Conservation (phyloP, 495 filamentous ascomycete species). For the Peziza echinospora region DNA sequence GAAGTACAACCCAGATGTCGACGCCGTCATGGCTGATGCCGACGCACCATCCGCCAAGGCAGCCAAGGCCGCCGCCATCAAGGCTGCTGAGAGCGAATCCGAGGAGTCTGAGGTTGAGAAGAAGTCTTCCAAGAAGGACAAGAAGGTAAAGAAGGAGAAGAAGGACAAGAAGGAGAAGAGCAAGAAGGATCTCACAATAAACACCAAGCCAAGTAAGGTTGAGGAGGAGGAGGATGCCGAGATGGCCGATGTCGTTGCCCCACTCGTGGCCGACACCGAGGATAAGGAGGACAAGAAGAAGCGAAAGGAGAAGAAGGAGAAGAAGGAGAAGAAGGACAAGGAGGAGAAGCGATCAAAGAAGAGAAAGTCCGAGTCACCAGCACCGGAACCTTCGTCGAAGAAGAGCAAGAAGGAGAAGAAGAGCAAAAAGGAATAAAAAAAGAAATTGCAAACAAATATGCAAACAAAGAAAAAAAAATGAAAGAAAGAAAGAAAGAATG, state of each 20-base stretch:
- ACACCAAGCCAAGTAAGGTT: conserved; percentile 2
- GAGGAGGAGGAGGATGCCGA: conserved; percentile 4
- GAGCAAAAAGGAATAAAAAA: background rate
- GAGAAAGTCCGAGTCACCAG: conserved; percentile 1
- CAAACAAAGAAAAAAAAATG: too few species aligned
- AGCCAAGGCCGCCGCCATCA: conserved; percentile 32
- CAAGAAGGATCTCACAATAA: background rate
- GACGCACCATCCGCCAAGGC: conserved; percentile 28
- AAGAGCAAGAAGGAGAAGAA: background rate
- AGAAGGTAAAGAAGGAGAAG: conserved; percentile 26
- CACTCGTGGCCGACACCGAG: background rate
- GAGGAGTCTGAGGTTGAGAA: conserved; percentile 19
- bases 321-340: background rate
- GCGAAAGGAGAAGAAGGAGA: conserved; percentile 1
- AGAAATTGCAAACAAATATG: too few species aligned
- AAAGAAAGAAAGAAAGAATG: background rate
- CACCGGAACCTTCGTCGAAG: background rate
- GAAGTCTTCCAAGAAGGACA: conserved; percentile 29
- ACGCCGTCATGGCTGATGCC: conserved; percentile 57
- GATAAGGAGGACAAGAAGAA: conserved; percentile 1
- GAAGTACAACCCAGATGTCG: conserved; percentile 88
- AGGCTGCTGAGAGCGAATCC: conserved; percentile 24
- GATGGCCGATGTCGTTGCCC: conserved; percentile 1
- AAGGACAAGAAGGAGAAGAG: conserved; percentile 7
- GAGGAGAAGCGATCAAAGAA: background rate